Conservation (phyloP, 768 basidiomycete genomes). For the Strobilomyces dryophilus region DNA sequence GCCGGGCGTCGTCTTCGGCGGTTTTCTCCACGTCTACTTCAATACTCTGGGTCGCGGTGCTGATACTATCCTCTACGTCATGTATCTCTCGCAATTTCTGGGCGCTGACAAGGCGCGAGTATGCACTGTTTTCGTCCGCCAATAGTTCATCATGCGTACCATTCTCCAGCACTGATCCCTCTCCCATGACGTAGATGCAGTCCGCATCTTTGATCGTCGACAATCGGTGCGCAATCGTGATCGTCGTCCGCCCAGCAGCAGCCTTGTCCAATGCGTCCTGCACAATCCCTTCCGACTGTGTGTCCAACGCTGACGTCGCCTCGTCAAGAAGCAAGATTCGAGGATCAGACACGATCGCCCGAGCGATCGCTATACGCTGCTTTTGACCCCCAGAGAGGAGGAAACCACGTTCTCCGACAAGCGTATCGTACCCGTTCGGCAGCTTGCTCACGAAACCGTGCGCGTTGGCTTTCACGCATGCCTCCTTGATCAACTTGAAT, state of each 20-base stretch:
- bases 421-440: conserved; percentile 76
- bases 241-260: conserved; percentile 70
- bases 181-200: conserved; percentile 86
- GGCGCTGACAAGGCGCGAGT: conserved; percentile 70
- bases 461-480: conserved; percentile 85
- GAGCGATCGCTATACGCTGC: conserved; percentile 85
- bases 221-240: conserved; percentile 76
- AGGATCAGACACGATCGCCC: conserved; percentile 82
- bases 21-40: conserved; percentile 55
- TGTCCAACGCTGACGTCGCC: conserved; percentile 86
- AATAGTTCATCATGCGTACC: conserved; percentile 77
- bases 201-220: conserved; percentile 86
- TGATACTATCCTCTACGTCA: conserved; percentile 26
- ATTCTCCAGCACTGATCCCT: conserved; percentile 73
- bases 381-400: conserved; percentile 84
- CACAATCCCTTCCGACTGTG: conserved; percentile 82
- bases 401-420: conserved; percentile 88
- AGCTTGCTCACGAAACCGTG: conserved; percentile 81
- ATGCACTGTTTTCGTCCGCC: conserved; percentile 54
- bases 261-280: conserved; percentile 91
- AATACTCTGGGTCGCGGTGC: conserved; percentile 12
- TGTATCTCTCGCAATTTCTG: conserved; percentile 66
- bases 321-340: conserved; percentile 86
- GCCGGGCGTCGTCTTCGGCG: conserved; percentile 56
- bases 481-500: conserved; percentile 72